A percentile compares a stretch with the other conserved stretches of the same genome.
Conservation (phyloP, 2,329 filamentous ascomycete genomes). For the Tympanopsis confertula region DNA sequence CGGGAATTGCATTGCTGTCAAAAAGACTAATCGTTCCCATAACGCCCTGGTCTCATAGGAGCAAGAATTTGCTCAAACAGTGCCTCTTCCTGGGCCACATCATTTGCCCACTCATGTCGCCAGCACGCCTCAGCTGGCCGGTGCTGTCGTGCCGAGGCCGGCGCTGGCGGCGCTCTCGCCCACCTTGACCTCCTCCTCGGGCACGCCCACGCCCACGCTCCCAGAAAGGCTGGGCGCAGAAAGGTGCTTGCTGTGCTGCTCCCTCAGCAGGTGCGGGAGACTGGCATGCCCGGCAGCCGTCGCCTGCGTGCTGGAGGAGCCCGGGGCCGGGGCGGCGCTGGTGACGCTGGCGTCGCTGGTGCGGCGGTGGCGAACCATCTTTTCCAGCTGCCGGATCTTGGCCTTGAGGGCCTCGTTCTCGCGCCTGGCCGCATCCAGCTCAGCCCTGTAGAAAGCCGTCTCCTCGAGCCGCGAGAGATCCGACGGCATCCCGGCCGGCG, state of each 20-base stretch:
- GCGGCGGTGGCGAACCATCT: conserved; percentile 34
- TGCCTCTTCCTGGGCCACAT: too few species aligned
- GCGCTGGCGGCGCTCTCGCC: conserved; percentile 50
- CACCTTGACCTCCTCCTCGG: conserved; percentile 47
- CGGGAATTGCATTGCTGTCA: too few species aligned
- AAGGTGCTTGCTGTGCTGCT: conserved; percentile 27
- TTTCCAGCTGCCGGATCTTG: conserved; percentile 50
- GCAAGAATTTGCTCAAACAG: too few species aligned
- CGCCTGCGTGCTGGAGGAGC: neutral
- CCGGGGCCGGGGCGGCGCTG: neutral
- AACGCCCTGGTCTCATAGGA: too few species aligned
- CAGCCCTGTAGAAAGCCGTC: conserved; percentile 43
- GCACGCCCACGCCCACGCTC: conserved; percentile 38
- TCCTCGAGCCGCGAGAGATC: conserved; percentile 51
- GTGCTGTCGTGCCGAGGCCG: conserved; percentile 14
- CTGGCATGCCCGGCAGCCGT: neutral
- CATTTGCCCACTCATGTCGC: too few species aligned
- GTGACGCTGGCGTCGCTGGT: conserved; percentile 32
- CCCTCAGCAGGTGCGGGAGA: neutral
- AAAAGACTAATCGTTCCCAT: too few species aligned
- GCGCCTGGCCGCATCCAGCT: conserved; percentile 47
- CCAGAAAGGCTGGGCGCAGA: conserved; percentile 23
- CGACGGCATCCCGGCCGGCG: conserved; percentile 26
- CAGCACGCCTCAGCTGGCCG: too few species aligned
- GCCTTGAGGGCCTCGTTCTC: conserved; percentile 54